Evolutionary conservation across 208 protist genomes (phyloP), one percentile per base, ranked within the genome.

Genomic region (Crithidia sp.): DNA sequence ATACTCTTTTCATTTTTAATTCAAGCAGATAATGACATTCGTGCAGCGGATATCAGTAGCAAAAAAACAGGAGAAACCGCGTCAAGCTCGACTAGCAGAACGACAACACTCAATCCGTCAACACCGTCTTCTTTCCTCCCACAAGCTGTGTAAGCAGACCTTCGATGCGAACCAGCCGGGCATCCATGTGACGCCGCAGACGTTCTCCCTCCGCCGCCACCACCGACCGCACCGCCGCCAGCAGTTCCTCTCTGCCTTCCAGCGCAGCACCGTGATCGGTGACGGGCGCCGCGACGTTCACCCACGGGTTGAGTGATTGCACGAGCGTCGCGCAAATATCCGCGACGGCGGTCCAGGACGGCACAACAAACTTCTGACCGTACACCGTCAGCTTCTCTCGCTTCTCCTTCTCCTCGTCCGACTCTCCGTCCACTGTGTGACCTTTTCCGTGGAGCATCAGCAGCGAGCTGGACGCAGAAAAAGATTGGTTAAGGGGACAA

Each of bases 141-240:
- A 40, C 39, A 40, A 68, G 39, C 37, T 49, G 52, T 1, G 52
- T 2, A 12, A 79, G 52, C 67, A 79, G 37, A 2, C 16, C 17
- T 36, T 79, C 74, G 12, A 79, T 40, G 13, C 67, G 60, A 19
- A 73, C 52, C 74, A 79, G 62, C 36, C 74, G 74, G 7, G 17
- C 45, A 36, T 79, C 74, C 0, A 79, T 19, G 10, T 70, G 74
- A 16, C 61, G 60, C 54, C 69, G 74, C 2, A 79, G n/a, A 4
- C 74, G 74, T 5, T 39, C 56, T 17, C 74, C 53, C 47, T 79
- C 74, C 39, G 74, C 60, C 37, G 16, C 52, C 7, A 79, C 61
- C 43, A 74, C 16, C 6, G 40, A n/a, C 19, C 52, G 28, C 28
- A 79, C 45, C 9, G 41, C 57, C 5, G 58, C 72, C 8, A 77